phyloP scores from a whole-genome alignment of 1,284 basidiomycete species.

The Austropuccinia psidii region DNA sequence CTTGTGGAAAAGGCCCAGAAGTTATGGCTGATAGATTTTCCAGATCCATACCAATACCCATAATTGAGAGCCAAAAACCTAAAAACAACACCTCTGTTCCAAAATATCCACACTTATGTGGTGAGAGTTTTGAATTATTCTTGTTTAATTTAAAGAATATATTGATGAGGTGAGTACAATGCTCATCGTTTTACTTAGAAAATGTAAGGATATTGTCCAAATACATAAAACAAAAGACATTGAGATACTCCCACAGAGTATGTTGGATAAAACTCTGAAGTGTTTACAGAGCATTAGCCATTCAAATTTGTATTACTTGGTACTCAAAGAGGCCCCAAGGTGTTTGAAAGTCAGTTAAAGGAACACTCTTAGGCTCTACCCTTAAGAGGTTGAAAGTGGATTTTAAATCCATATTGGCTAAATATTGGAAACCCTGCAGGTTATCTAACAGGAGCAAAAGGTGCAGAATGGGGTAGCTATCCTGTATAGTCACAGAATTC shows the following conservation, averaged over 20 bases:
- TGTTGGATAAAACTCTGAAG: conserved; percentile 44
- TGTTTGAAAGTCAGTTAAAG: conserved; percentile 49
- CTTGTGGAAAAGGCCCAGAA: neutral
- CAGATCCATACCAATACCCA: neutral
- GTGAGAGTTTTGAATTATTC: neutral
- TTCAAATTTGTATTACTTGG: conserved; percentile 50
- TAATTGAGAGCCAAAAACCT: neutral
- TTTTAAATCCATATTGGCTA: conserved; percentile 39
- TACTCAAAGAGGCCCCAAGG: conserved; percentile 49
- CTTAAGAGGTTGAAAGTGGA: conserved; percentile 45
- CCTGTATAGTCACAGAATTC: neutral
- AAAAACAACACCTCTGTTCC: neutral
- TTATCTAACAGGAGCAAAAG: neutral
- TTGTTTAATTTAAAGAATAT: neutral
- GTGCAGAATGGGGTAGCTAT: neutral
- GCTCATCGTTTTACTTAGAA: neutral
- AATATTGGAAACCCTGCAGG: neutral
- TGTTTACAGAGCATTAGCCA: conserved; percentile 49
- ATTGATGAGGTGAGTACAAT: neutral
- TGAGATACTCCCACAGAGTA: conserved; percentile 40
- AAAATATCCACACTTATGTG: neutral
- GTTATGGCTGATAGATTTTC: neutral
- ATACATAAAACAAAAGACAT: neutral
- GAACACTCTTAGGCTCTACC: conserved; percentile 43
- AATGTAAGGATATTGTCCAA: neutral